Evolutionary conservation across 495 filamentous ascomycete species (phyloP), one percentile per base, ranked within the genome.

Genomic region (Penicillium silybi): DNA sequence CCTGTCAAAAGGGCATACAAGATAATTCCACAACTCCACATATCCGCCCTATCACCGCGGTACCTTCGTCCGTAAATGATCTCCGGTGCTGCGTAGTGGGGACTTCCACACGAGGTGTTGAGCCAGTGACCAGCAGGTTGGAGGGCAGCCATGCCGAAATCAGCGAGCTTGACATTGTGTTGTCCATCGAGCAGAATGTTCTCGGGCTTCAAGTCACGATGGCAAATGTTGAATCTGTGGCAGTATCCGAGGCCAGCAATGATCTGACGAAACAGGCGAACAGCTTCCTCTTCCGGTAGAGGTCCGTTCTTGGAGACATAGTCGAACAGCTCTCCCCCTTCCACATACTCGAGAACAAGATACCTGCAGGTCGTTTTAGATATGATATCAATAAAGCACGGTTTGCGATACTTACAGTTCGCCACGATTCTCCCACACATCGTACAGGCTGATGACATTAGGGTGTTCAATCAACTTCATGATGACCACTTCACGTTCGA

Each of bases 91-190:
- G 90, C 91, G 59, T 97, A 97, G 68, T 97, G 93, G 4, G 92
- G 92, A 52, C 95, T 97, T 38, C 93, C 93, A 61, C 93, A 99
- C 2, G 92, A 89, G 0, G 92, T 96, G 34, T 78, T 85, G 32
- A 99, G 75, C 69, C 81, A 82, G 55, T 88, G 82, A 20, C 79
- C 81, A 13, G 77, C 73, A 23, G 95, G 92, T 56, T 97, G 92
- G 25, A 97, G 71, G 11, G 90, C 91, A 16, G 95, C 93, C 90
- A 99, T 96, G 16, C 93, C 92, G 67, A 97, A 99, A 67, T 99
- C 93, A 27, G 89, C 92, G 34, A 99, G 82, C 68, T 97, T 97
- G 67, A 97, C 78, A 40, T 88, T 83, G 19, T 78, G 76, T 11
- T 83, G 68, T 6, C 67, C 68, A 50, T 90, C 88, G 23, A 99